Conservation (phyloP, 768 basidiomycete genomes). For the Termitomyces eurrhizus region DNA sequence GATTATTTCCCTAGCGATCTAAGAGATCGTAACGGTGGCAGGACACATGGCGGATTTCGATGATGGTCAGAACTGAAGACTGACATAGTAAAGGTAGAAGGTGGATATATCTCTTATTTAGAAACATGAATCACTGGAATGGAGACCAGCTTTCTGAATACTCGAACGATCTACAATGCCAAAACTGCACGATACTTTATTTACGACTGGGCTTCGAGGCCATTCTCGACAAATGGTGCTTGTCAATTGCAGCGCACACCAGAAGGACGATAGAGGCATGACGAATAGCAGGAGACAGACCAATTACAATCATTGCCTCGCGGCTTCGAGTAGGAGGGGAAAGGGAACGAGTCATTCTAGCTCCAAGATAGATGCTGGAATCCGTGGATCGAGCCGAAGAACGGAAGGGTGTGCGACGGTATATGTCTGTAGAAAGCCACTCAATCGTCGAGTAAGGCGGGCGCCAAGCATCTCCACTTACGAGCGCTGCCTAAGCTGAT, state of each 20-base stretch:
- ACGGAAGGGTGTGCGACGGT: slow-evolving; percentile 13
- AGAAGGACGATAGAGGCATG: background rate
- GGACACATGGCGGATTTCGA: background rate
- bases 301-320: background rate
- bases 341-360: slow-evolving; percentile 8
- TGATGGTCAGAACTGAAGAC: background rate
- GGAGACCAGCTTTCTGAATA: background rate
- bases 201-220: background rate
- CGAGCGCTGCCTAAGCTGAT: slow-evolving; percentile 7
- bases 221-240: background rate
- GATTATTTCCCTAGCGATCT: background rate
- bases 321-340: background rate
- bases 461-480: slow-evolving; percentile 2
- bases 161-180: background rate
- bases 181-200: background rate
- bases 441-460: slow-evolving; percentile 7
- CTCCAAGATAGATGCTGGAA: slow-evolving; percentile 15
- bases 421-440: slow-evolving; percentile 11
- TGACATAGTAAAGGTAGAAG: background rate
- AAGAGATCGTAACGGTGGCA: background rate
- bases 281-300: background rate
- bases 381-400: slow-evolving; percentile 11
- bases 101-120: background rate
- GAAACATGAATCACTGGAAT: background rate
- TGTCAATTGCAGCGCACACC: background rate